phyloP scores from a whole-genome alignment of 768 basidiomycete species.

The Tylopilus subfusipes region DNA sequence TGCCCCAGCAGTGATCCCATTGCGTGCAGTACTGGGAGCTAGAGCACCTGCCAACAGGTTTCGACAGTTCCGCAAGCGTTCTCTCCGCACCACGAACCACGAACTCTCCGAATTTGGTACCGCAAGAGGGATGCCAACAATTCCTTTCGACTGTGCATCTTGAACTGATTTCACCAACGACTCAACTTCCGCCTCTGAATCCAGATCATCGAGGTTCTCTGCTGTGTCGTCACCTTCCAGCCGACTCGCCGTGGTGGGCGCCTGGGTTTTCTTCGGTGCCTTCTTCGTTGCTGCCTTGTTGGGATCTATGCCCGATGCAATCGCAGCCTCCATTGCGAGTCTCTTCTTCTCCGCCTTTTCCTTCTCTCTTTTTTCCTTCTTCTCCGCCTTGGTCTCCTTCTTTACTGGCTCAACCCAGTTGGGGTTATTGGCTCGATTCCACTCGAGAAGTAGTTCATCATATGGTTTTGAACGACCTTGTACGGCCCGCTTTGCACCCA shows the following conservation, averaged over 20 bases:
- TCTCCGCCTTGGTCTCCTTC: slow-evolving; percentile 80
- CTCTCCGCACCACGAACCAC: slow-evolving; percentile 79
- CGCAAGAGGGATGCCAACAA: slow-evolving; percentile 64
- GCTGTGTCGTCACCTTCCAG: slow-evolving; percentile 57
- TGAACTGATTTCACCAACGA: slow-evolving; percentile 62
- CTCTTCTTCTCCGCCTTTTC: slow-evolving; percentile 84
- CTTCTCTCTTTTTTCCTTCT: slow-evolving; percentile 77
- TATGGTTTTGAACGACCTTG: slow-evolving; percentile 79
- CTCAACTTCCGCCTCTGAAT: slow-evolving; percentile 84
- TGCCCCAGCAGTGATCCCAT: slow-evolving; percentile 20
- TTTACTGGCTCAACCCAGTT: slow-evolving; percentile 88
- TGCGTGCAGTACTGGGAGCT: slow-evolving; percentile 19
- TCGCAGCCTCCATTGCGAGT: slow-evolving; percentile 65
- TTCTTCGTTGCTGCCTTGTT: slow-evolving; percentile 52
- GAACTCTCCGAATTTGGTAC: slow-evolving; percentile 69
- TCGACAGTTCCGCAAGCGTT: slow-evolving; percentile 55
- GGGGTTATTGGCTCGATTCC: slow-evolving; percentile 85
- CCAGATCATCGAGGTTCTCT: slow-evolving; percentile 75
- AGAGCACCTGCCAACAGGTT: slow-evolving; percentile 57
- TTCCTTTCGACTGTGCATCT: slow-evolving; percentile 51
- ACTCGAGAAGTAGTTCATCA: slow-evolving; percentile 86
- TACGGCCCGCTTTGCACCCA: slow-evolving; percentile 94
- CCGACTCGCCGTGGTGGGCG: slow-evolving; percentile 47
- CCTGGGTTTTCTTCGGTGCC: slow-evolving; percentile 57
- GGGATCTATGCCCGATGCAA: slow-evolving; percentile 52